A percentile compares a stretch with the other conserved stretches of the same genome.
Evolutionary conservation across 1,139 yeast genomes (phyloP).

Genomic region (Pichiaceae sp.): DNA sequence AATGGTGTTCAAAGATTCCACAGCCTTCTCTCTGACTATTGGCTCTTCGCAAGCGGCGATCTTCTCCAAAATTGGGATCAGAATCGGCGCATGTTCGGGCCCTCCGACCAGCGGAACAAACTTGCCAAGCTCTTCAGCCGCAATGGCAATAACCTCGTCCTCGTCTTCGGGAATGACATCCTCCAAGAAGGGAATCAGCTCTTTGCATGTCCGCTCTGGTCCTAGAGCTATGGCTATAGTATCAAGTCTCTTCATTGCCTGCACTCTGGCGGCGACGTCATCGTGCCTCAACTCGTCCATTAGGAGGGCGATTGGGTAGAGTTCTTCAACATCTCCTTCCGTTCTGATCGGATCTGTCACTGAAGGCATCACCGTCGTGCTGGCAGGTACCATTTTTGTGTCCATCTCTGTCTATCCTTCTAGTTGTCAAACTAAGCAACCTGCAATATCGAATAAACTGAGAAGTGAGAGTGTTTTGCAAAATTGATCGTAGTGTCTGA

Average conservation of each 20-base stretch:
- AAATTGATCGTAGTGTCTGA: too few species aligned
- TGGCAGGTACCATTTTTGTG: not conserved
- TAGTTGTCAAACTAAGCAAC: not conserved
- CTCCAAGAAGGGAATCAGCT: constrained; percentile 80
- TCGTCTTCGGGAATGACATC: constrained; percentile 95
- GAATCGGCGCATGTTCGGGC: constrained; percentile 60
- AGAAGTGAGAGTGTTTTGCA: not conserved
- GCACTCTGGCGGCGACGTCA: constrained; percentile 86
- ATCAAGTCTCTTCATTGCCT: constrained; percentile 90
- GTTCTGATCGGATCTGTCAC: not conserved
- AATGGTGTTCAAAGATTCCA: constrained; percentile 70
- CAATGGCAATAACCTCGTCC: constrained; percentile 91
- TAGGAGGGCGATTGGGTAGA: constrained; percentile 89
- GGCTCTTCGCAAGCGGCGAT: constrained; percentile 96
- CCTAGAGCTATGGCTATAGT: constrained; percentile 95
- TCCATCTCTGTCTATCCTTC: not conserved
- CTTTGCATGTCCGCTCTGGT: constrained; percentile 84
- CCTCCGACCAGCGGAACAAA: constrained; percentile 91
- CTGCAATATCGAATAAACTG: not conserved
- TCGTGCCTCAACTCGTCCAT: constrained; percentile 94
- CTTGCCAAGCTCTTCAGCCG: constrained; percentile 83
- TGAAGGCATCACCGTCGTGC: constrained; percentile 3
- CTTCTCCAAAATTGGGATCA: constrained; percentile 80
- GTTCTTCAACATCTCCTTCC: constrained; percentile 36
- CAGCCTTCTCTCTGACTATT: constrained; percentile 92